Percentiles rank a stretch among this genome's conserved stretches.
Conservation (phyloP, 345 rosid genomes). For the Hibiscus syriacus region DNA sequence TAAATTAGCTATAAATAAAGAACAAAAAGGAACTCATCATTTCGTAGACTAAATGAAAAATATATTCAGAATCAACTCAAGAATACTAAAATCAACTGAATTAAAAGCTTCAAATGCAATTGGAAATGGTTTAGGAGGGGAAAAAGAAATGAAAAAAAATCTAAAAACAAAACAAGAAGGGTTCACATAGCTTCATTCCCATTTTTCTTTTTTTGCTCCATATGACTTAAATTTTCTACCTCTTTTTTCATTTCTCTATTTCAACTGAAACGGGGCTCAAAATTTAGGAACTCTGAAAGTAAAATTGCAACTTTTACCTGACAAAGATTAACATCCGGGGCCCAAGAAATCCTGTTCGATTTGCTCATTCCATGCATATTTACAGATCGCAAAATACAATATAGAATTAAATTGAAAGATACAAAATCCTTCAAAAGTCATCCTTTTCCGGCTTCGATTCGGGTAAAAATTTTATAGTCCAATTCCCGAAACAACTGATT, state of each 20-base stretch:
- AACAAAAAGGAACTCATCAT: too few relatives aligned
- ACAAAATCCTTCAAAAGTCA: conserved; percentile 4
- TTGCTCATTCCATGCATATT: conserved; percentile 71
- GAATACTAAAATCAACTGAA: background rate
- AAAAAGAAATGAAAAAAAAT: background rate
- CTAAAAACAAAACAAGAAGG: background rate
- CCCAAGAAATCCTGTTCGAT: conserved; percentile 88
- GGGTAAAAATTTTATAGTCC: conserved; percentile 6
- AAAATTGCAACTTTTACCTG: conserved; percentile 56
- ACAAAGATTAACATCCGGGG: conserved; percentile 87
- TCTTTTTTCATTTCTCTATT: background rate
- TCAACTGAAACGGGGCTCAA: background rate
- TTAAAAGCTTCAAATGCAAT: background rate
- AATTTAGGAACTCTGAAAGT: background rate
- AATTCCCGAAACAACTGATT: conserved; percentile 11
- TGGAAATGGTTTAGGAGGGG: background rate
- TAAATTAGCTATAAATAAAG: background rate
- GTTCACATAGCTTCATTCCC: too few relatives aligned
- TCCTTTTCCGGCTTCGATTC: conserved; percentile 25
- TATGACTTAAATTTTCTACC: background rate
- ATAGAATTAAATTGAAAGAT: background rate
- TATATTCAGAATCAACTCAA: background rate
- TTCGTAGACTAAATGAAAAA: too few relatives aligned
- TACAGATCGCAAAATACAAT: conserved; percentile 25
- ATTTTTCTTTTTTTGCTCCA: too few relatives aligned